These are phyloP conservation scores for Diaporthe australafricana DNA, from an alignment of 2,329 filamentous ascomycete species.

Conservation along the genomic window DNA sequence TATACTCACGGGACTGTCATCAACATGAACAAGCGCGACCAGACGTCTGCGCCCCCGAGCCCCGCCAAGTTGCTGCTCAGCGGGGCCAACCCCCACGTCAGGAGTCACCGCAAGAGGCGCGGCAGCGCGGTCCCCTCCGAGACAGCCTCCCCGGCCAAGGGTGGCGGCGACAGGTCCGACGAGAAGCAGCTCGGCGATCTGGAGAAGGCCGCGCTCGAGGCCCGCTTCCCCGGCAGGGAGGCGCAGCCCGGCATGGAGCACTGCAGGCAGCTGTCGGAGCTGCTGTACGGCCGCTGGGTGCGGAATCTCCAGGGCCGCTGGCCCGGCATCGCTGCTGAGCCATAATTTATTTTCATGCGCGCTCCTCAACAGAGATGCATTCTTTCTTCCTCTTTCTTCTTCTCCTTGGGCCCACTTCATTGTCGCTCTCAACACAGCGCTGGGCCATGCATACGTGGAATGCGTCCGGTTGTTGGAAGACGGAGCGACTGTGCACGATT, in stretches of 20 bases:
- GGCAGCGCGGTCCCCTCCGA: constrained; percentile 48
- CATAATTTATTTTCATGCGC: constrained; percentile 36
- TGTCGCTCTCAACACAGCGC: not conserved
- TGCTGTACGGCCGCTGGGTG: constrained; percentile 91
- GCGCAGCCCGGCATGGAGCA: constrained; percentile 86
- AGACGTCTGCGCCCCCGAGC: constrained; percentile 53
- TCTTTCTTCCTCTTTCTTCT: not conserved
- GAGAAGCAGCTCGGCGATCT: constrained; percentile 50
- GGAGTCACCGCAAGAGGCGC: constrained; percentile 79
- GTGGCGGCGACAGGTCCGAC: constrained; percentile 42
- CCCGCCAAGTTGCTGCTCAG: constrained; percentile 78
- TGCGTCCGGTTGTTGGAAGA: not conserved
- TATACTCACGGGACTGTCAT: constrained; percentile 68
- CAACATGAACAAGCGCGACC: constrained; percentile 59
- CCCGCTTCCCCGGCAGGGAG: constrained; percentile 66
- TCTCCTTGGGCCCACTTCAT: no score
- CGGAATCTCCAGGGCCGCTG: constrained; percentile 82
- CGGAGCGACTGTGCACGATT: not conserved
- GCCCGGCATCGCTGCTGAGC: constrained; percentile 55
- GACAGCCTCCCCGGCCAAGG: constrained; percentile 43
- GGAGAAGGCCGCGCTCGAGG: constrained; percentile 61
- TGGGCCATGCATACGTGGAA: not conserved
- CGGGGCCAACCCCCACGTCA: constrained; percentile 86
- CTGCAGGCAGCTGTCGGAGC: constrained; percentile 87
- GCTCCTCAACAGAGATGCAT: not conserved